A percentile compares a stretch with the other conserved stretches of the same genome.
Evolutionary conservation across 805 yeast genomes (phyloP).

Genomic region (Alloascoidea hylecoeti): DNA sequence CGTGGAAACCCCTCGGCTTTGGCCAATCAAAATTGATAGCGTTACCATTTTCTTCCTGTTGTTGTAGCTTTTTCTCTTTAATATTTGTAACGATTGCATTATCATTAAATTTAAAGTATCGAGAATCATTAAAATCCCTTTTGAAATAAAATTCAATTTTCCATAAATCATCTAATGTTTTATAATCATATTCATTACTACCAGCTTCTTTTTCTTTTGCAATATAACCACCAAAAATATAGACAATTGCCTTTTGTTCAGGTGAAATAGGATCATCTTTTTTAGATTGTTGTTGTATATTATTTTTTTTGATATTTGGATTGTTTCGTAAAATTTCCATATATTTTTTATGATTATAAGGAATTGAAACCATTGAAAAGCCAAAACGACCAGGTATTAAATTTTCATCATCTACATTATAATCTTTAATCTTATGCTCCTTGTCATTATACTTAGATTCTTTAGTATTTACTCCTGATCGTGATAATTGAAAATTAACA

Average conservation of each 20-base stretch:
- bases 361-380: conserved; percentile 11
- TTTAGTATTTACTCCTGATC: conserved; percentile 13
- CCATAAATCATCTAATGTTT: conserved; percentile 26
- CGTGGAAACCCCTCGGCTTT: conserved; percentile 19
- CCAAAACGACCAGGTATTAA: conserved; percentile 18
- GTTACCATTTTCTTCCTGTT: background rate
- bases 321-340: background rate
- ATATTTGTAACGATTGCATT: background rate
- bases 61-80: background rate
- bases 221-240: conserved; percentile 37
- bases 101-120: conserved; percentile 6
- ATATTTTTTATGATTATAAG: conserved; percentile 11
- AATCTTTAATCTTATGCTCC: too few relatives aligned
- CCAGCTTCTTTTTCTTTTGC: conserved; percentile 15
- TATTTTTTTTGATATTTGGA: conserved; percentile 10
- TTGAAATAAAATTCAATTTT: conserved; percentile 22
- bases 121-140: conserved; percentile 19
- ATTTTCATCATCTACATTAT: conserved; percentile 6
- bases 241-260: conserved; percentile 16
- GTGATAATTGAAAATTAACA: conserved; percentile 20
- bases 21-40: conserved; percentile 13
- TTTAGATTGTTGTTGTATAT: conserved; percentile 4
- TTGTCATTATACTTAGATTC: too few relatives aligned
- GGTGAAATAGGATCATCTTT: conserved; percentile 1
- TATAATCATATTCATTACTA: conserved; percentile 13